phyloP scores from a whole-genome alignment of 2,329 filamentous ascomycete species.

The Hymenotorrendiella dingleyae region DNA sequence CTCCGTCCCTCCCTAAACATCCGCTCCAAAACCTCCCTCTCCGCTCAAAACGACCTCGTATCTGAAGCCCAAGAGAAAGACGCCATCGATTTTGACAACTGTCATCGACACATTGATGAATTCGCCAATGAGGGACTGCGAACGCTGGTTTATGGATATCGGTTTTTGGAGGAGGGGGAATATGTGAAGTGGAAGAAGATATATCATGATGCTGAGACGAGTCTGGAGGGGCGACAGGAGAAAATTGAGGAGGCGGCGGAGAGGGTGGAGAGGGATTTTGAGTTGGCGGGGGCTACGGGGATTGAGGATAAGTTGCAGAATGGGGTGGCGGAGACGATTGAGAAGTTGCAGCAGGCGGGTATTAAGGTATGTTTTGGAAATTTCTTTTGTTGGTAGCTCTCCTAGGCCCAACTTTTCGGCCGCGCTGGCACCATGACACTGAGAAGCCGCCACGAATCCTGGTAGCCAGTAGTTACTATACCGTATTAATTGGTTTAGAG shows the following conservation, averaged over 20 bases:
- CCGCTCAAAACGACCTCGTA: neutral
- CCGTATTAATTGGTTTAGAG: no score
- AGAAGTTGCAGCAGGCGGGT: slow-evolving; percentile 8
- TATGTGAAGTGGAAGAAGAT: slow-evolving; percentile 71
- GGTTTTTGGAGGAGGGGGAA: slow-evolving; percentile 66
- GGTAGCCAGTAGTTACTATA: no score
- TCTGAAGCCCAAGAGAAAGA: slow-evolving; percentile 34
- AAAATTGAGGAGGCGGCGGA: slow-evolving; percentile 77
- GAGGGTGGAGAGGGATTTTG: slow-evolving; percentile 73
- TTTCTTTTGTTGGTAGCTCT: no score
- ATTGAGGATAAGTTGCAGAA: slow-evolving; percentile 91
- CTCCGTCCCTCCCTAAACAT: neutral
- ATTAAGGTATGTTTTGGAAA: no score
- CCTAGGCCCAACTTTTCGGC: no score
- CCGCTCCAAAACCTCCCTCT: slow-evolving; percentile 1
- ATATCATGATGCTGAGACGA: slow-evolving; percentile 77
- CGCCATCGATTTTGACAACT: slow-evolving; percentile 52
- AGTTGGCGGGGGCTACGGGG: slow-evolving; percentile 80
- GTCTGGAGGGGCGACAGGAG: slow-evolving; percentile 69
- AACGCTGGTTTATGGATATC: slow-evolving; percentile 78
- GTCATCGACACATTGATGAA: slow-evolving; percentile 81
- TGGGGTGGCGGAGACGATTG: slow-evolving; percentile 48
- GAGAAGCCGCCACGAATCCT: no score
- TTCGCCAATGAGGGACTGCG: slow-evolving; percentile 84
- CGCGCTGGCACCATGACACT: no score